Evolutionary conservation across 2,329 filamentous ascomycete genomes (phyloP).

Genomic region (Lecanicillium sp.): DNA sequence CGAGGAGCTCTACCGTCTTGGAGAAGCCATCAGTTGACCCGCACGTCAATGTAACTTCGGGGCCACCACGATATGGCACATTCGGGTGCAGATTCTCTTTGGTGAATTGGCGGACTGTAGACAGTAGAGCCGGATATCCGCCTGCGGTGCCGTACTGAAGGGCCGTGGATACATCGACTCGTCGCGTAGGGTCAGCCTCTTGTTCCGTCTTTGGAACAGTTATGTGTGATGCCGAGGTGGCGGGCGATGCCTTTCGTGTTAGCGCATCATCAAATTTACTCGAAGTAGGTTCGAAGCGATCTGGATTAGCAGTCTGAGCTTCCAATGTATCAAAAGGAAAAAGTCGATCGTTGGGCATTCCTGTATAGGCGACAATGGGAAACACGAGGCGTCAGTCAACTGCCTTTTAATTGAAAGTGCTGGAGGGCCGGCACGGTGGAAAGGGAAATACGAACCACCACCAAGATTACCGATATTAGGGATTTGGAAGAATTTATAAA

Average conservation of each 20-base stretch:
- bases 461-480: slow-evolving; percentile 55
- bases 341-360: slow-evolving; percentile 70
- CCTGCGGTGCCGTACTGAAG: slow-evolving; percentile 81
- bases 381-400: not conserved
- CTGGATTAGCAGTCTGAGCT: slow-evolving; percentile 65
- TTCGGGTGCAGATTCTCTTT: slow-evolving; percentile 71
- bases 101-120: slow-evolving; percentile 72
- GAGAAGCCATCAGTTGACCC: slow-evolving; percentile 80
- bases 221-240: slow-evolving; percentile 44
- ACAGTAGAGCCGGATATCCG: slow-evolving; percentile 71
- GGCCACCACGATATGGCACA: slow-evolving; percentile 67
- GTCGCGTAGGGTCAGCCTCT: slow-evolving; percentile 50
- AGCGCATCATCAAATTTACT: slow-evolving; percentile 33
- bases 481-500: slow-evolving; percentile 76
- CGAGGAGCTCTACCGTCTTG: slow-evolving; percentile 69
- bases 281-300: slow-evolving; percentile 64
- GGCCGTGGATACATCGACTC: slow-evolving; percentile 73
- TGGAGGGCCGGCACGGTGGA: not conserved
- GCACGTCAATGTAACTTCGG: slow-evolving; percentile 70
- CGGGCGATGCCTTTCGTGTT: slow-evolving; percentile 14
- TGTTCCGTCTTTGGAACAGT: slow-evolving; percentile 61
- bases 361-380: slow-evolving; percentile 30
- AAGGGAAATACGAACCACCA: slow-evolving; percentile 39
- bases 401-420: not conserved
- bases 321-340: slow-evolving; percentile 91